Percentiles rank a stretch among this genome's conserved stretches.
phyloP scores from a whole-genome alignment of 805 yeast genomes.

The Metschnikowia kofuensis region DNA sequence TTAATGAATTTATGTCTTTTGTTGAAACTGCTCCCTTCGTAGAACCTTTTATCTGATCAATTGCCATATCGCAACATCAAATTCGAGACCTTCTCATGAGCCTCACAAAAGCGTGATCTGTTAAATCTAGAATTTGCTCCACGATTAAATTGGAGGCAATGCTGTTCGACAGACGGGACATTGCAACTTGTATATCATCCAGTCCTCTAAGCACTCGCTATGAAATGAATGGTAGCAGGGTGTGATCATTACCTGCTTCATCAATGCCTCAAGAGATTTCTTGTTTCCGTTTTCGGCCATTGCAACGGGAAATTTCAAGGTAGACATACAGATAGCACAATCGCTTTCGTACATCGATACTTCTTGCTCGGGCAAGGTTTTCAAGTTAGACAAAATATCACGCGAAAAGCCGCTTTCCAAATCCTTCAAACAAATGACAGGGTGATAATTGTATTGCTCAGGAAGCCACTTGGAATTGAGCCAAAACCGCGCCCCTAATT shows the following conservation, averaged over 20 bases:
- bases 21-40: not conserved
- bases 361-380: conserved; percentile 26
- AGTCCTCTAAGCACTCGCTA: conserved; percentile 78
- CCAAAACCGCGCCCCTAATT: conserved; percentile 80
- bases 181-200: conserved; percentile 92
- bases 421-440: conserved; percentile 55
- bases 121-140: too few species aligned
- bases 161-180: conserved; percentile 91
- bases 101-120: too few species aligned
- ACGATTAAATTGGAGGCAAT: conserved; percentile 64
- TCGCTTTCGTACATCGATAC: conserved; percentile 50
- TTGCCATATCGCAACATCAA: too few species aligned
- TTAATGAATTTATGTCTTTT: conserved; percentile 4
- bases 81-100: too few species aligned
- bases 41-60: not conserved
- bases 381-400: conserved; percentile 43
- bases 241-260: conserved; percentile 68
- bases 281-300: conserved; percentile 6
- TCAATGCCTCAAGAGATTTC: conserved; percentile 10
- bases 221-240: conserved; percentile 93
- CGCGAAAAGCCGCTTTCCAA: conserved; percentile 55
- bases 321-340: conserved; percentile 84
- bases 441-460: conserved; percentile 83
- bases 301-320: conserved; percentile 14
- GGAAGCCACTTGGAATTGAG: conserved; percentile 72